A percentile compares a stretch with the other conserved stretches of the same genome.
Evolutionary conservation across 2,329 filamentous ascomycete genomes (phyloP).

Genomic region (Thelonectria olida): DNA sequence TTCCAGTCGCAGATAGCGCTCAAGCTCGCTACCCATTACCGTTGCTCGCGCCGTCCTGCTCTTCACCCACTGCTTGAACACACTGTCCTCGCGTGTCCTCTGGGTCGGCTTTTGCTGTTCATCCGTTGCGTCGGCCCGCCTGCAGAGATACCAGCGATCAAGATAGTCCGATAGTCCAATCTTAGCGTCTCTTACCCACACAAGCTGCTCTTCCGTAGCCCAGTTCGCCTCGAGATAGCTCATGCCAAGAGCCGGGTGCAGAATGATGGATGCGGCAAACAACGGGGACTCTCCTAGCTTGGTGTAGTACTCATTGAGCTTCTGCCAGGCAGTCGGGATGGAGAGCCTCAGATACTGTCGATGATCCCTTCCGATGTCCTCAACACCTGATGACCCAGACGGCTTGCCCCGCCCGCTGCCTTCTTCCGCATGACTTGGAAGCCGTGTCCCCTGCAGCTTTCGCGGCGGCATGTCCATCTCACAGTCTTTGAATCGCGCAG

Average conservation of each 20-base stretch:
- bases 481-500: not conserved
- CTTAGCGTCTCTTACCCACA: no score
- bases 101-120: not conserved
- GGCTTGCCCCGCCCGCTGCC: not conserved
- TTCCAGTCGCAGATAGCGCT: slow-evolving; percentile 13
- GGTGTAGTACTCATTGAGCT: no score
- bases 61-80: no score
- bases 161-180: no score
- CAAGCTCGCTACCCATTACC: not conserved
- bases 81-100: not conserved
- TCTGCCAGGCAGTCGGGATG: not conserved
- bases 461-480: not conserved
- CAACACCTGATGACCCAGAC: not conserved
- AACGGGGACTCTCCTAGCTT: no score
- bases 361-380: not conserved
- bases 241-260: no score
- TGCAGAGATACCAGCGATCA: no score
- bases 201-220: no score
- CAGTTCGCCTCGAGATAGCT: no score
- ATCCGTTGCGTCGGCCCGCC: not conserved
- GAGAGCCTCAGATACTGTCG: slow-evolving; percentile 8
- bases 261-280: no score
- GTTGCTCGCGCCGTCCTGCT: not conserved
- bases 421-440: no score
- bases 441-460: not conserved